These are phyloP conservation scores for Angomonas deanei DNA, from an alignment of 208 protist genomes.

Conservation along the genomic window DNA sequence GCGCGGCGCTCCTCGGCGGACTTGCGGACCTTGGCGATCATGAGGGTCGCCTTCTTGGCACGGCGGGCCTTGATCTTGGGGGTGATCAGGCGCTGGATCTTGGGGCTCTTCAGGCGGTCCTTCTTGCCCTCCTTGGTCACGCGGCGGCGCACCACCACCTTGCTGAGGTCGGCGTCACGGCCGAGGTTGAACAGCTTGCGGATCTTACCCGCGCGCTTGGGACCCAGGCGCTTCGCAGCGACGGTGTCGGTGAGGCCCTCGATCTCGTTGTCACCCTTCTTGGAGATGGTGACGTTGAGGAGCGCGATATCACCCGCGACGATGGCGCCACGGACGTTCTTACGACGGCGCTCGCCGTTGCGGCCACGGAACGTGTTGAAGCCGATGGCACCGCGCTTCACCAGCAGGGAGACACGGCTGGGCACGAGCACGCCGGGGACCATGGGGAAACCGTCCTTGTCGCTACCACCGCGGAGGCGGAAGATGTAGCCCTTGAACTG, in stretches of 20 bases:
- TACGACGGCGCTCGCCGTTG: slow-evolving; percentile 97
- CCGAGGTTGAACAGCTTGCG: slow-evolving; percentile 98
- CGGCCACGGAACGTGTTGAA: slow-evolving; percentile 90
- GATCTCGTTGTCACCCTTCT: slow-evolving; percentile 95
- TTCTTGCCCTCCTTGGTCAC: slow-evolving; percentile 94
- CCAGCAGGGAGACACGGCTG: slow-evolving; percentile 97
- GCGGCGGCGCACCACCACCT: slow-evolving; percentile 96
- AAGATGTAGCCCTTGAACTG: slow-evolving; percentile 96
- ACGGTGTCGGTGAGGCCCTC: slow-evolving; percentile 96
- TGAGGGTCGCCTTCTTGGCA: slow-evolving; percentile 67
- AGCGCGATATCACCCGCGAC: slow-evolving; percentile 95
- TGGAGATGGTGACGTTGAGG: slow-evolving; percentile 96
- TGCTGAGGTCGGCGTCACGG: slow-evolving; percentile 96
- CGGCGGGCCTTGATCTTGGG: slow-evolving; percentile 75
- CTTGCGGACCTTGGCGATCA: slow-evolving; percentile 60
- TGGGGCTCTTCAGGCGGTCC: slow-evolving; percentile 96
- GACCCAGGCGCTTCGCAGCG: slow-evolving; percentile 95
- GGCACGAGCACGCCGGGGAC: slow-evolving; percentile 97
- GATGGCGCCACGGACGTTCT: slow-evolving; percentile 99
- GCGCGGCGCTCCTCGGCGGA: slow-evolving; percentile 66
- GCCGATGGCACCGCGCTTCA: slow-evolving; percentile 91
- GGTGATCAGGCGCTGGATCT: slow-evolving; percentile 99
- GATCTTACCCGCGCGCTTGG: slow-evolving; percentile 99
- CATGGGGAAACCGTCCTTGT: slow-evolving; percentile 99
- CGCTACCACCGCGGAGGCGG: slow-evolving; percentile 98